Evolutionary conservation across 495 filamentous ascomycete species (phyloP).

Genomic region (Rhypophila decipiens): DNA sequence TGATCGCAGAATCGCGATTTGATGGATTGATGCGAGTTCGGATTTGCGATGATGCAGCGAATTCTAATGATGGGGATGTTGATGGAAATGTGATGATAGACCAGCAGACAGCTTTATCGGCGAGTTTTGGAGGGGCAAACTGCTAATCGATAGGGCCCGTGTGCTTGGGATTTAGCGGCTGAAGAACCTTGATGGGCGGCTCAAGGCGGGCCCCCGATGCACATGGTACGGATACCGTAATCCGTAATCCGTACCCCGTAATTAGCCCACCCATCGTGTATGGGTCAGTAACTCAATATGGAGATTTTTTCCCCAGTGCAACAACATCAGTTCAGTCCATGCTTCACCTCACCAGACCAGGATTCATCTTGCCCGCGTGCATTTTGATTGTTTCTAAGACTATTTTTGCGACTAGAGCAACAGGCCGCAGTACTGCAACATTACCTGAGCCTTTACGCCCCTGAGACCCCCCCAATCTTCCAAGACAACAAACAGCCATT

Average conservation of each 20-base stretch:
- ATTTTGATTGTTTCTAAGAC: too few species aligned
- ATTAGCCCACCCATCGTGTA: too few species aligned
- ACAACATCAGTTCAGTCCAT: too few species aligned
- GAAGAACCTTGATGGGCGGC: not conserved
- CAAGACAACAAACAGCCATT: too few species aligned
- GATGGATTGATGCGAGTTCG: constrained; percentile 6
- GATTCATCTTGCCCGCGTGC: too few species aligned
- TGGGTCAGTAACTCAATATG: too few species aligned
- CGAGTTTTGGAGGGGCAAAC: not conserved
- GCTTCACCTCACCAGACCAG: not conserved
- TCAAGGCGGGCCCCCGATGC: not conserved
- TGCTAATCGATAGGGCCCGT: not conserved
- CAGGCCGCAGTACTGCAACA: too few species aligned
- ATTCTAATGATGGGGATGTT: not conserved
- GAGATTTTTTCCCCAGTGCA: not conserved
- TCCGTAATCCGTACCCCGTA: too few species aligned
- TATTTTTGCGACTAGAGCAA: too few species aligned
- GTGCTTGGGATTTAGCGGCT: not conserved
- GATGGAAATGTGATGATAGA: not conserved
- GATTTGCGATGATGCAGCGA: not conserved
- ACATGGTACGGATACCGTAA: too few species aligned
- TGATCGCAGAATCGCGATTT: not conserved
- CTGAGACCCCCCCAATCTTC: too few species aligned
- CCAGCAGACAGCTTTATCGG: not conserved
- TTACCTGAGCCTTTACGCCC: too few species aligned